phyloP scores from a whole-genome alignment of 2,329 filamentous ascomycete species.

The Colletotrichum brevisporum region DNA sequence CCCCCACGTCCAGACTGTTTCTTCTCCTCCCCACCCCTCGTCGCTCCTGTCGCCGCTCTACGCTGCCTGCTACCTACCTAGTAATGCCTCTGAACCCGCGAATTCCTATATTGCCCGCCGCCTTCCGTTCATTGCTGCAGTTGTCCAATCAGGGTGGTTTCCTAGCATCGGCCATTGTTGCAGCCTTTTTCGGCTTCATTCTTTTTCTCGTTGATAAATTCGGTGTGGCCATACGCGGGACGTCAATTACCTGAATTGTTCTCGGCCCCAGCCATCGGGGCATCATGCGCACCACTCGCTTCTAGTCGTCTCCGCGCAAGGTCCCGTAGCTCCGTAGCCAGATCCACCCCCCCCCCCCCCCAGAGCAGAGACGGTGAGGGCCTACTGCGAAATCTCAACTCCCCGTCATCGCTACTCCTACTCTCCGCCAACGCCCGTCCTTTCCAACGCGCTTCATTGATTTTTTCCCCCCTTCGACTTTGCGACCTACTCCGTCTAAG shows the following conservation, averaged over 20 bases:
- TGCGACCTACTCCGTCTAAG: neutral
- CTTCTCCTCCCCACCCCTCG: no score
- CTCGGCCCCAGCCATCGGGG: constrained; percentile 13
- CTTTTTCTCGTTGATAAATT: neutral
- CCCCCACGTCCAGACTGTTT: no score
- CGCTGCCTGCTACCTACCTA: no score
- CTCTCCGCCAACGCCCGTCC: neutral
- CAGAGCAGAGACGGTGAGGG: constrained; percentile 23
- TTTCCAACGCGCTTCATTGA: neutral
- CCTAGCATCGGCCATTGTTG: constrained; percentile 10
- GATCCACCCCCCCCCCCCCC: neutral
- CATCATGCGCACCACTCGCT: constrained; percentile 30
- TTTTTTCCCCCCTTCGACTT: neutral
- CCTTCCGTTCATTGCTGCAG: neutral
- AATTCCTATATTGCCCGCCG: constrained; percentile 1
- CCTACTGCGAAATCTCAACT: constrained; percentile 11
- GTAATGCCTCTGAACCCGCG: no score
- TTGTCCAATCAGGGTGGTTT: constrained; percentile 16
- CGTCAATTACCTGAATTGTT: neutral
- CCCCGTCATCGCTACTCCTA: neutral
- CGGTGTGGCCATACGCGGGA: neutral
- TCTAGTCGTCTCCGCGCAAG: constrained; percentile 30
- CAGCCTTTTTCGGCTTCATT: constrained; percentile 27
- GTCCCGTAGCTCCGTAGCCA: constrained; percentile 17
- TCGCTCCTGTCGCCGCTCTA: no score